Percentiles rank a stretch among this genome's conserved stretches.
phyloP scores from a whole-genome alignment of 208 protist species.

The Trypanosoma platydactyli region DNA sequence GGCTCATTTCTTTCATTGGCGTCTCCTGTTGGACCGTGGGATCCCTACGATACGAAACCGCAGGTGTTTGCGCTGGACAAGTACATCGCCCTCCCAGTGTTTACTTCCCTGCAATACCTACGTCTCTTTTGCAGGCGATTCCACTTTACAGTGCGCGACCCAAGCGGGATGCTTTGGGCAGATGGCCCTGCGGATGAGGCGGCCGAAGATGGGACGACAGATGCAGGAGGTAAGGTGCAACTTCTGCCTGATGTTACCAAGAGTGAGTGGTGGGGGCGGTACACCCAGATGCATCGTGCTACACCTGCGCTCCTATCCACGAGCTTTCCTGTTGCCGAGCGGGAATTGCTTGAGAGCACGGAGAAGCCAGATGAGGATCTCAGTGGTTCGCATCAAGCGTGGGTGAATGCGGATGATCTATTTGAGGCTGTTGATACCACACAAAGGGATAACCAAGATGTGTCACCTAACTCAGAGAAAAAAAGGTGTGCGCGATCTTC shows the following conservation, averaged over 20 bases:
- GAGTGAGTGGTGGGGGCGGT: conserved; percentile 53
- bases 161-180: conserved; percentile 75
- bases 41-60: conserved; percentile 88
- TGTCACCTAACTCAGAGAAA: conserved; percentile 7
- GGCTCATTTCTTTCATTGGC: conserved; percentile 79
- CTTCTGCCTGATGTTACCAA: conserved; percentile 48
- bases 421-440: conserved; percentile 28
- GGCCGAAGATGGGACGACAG: conserved; percentile 14
- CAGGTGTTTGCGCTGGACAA: conserved; percentile 86
- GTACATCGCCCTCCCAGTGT: conserved; percentile 87
- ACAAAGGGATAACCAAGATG: neutral
- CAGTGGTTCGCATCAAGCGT: neutral
- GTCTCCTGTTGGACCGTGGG: conserved; percentile 73
- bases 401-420: conserved; percentile 22
- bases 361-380: neutral
- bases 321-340: neutral
- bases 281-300: conserved; percentile 18
- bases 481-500: neutral
- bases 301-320: conserved; percentile 11
- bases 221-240: neutral
- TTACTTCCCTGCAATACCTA: conserved; percentile 77
- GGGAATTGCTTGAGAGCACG: neutral
- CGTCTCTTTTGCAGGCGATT: conserved; percentile 72
- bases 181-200: conserved; percentile 32
- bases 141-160: conserved; percentile 69